phyloP scores from a whole-genome alignment of 192 early-diverging fungal genomes.

The Dimargaris cristalligena region DNA sequence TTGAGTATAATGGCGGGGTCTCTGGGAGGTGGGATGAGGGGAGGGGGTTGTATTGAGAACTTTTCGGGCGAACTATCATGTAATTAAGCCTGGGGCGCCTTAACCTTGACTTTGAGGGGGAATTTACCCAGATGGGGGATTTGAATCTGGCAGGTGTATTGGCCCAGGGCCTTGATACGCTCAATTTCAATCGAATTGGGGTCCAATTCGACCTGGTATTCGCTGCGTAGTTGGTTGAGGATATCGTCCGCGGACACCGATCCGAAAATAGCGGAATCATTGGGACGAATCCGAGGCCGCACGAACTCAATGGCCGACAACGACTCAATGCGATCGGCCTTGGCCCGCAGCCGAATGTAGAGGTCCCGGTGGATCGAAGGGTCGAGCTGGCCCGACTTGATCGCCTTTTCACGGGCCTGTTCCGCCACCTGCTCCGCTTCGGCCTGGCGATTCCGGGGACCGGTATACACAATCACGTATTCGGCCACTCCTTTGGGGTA shows the following conservation, averaged over 20 bases:
- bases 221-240: not conserved
- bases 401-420: not conserved
- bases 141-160: not conserved
- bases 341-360: not conserved
- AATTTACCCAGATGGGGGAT: conserved; percentile 6
- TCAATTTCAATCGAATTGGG: not conserved
- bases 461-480: conserved; percentile 19
- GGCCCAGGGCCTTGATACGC: not conserved
- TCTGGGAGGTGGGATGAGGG: too few species aligned
- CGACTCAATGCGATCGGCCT: not conserved
- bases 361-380: not conserved
- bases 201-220: not conserved
- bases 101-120: not conserved
- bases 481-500: conserved; percentile 27
- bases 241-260: conserved; percentile 10
- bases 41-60: too few species aligned
- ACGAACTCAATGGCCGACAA: not conserved
- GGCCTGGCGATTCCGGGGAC: conserved; percentile 19
- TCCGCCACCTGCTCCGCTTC: conserved; percentile 9
- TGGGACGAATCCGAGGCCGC: not conserved
- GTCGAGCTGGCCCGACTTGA: conserved; percentile 2
- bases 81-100: too few species aligned
- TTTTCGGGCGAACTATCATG: too few species aligned
- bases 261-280: conserved; percentile 9
- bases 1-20: too few species aligned